A percentile compares a stretch with the other conserved stretches of the same genome.
phyloP scores from a whole-genome alignment of 2,329 filamentous ascomycete genomes.

The Phaeomoniella chlamydospora region DNA sequence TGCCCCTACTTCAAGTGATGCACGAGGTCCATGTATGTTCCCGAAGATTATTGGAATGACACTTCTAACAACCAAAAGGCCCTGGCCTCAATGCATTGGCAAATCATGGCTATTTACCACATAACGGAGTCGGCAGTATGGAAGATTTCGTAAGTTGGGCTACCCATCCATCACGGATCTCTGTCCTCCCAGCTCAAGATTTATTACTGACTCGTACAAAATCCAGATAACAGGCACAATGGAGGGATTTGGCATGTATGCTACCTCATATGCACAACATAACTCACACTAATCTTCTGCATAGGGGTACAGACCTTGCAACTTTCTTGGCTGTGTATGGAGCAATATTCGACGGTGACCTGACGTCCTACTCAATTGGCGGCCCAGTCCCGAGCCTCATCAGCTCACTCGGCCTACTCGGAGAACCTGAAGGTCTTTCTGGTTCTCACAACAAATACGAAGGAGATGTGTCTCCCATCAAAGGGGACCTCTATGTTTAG shows the following conservation, averaged over 20 bases:
- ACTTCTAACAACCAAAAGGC: slow-evolving; percentile 13
- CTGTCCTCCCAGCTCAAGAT: too few relatives aligned
- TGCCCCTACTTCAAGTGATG: not conserved
- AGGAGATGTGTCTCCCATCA: slow-evolving; percentile 10
- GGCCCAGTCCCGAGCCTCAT: slow-evolving; percentile 10
- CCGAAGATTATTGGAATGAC: not conserved
- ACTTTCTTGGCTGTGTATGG: slow-evolving; percentile 19
- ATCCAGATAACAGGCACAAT: not conserved
- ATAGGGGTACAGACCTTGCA: slow-evolving; percentile 15
- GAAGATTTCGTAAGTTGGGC: slow-evolving; percentile 16
- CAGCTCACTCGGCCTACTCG: slow-evolving; percentile 7
- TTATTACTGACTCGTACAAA: too few relatives aligned
- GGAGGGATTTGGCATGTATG: slow-evolving; percentile 1
- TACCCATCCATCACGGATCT: too few relatives aligned
- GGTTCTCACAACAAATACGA: slow-evolving; percentile 12
- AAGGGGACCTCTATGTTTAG: slow-evolving; percentile 10
- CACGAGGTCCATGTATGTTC: not conserved
- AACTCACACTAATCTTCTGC: not conserved
- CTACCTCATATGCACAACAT: not conserved
- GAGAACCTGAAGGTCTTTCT: slow-evolving; percentile 8
- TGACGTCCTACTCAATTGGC: slow-evolving; percentile 10
- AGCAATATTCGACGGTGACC: slow-evolving; percentile 12
- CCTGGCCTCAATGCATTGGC: slow-evolving; percentile 25
- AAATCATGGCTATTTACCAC: slow-evolving; percentile 25
- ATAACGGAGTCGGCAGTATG: slow-evolving; percentile 21